Evolutionary conservation across 1,284 basidiomycete genomes (phyloP).

Genomic region (Irpex sp.): DNA sequence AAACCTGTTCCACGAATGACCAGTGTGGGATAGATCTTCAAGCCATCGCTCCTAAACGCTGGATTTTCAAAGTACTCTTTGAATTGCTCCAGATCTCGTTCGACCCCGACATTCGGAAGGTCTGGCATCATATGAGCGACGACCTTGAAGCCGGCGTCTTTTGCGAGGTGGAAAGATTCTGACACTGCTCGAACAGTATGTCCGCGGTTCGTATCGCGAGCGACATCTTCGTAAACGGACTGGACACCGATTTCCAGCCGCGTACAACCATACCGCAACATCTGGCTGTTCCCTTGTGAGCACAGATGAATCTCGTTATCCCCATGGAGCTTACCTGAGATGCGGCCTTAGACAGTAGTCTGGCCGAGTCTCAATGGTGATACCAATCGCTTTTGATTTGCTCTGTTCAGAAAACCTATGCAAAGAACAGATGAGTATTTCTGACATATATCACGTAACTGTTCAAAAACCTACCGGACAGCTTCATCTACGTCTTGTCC

Average conservation of each 20-base stretch:
- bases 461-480: constrained; percentile 56
- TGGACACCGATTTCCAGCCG: constrained; percentile 98
- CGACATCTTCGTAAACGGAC: constrained; percentile 99
- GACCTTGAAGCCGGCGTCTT: constrained; percentile 99
- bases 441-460: not conserved
- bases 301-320: not conserved
- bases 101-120: constrained; percentile 95
- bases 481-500: constrained; percentile 95
- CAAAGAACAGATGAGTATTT: constrained; percentile 6
- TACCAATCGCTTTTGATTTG: constrained; percentile 98
- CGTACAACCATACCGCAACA: constrained; percentile 99
- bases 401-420: constrained; percentile 89
- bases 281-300: constrained; percentile 65
- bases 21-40: constrained; percentile 98
- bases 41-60: constrained; percentile 92
- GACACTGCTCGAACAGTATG: constrained; percentile 98
- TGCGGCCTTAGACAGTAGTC: constrained; percentile 98
- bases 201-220: constrained; percentile 95
- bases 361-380: constrained; percentile 98
- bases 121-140: constrained; percentile 99
- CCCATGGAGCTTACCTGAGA: constrained; percentile 54
- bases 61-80: constrained; percentile 99
- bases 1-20: constrained; percentile 98
- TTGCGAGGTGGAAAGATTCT: constrained; percentile 97
- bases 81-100: constrained; percentile 98